phyloP scores from a whole-genome alignment of 495 filamentous ascomycete genomes.

The Paragyromitra xinjiangensis region DNA sequence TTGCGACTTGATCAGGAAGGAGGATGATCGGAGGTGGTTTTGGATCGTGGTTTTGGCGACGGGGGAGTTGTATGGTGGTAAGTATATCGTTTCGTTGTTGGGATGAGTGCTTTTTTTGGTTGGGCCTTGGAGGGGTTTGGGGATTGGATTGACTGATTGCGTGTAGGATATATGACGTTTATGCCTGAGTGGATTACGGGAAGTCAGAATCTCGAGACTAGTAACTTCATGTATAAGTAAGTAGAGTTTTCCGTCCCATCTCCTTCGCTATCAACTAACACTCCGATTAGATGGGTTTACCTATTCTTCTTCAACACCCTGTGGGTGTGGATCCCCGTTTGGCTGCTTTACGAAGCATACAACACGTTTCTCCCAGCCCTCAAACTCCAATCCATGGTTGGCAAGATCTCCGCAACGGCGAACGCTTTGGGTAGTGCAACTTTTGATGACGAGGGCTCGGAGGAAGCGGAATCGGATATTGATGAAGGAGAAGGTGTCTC shows the following conservation, averaged over 20 bases:
- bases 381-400: conserved; percentile 35
- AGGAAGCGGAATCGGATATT: conserved; percentile 1
- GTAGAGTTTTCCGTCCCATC: background rate
- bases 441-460: conserved; percentile 14
- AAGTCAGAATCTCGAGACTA: conserved; percentile 76
- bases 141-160: conserved; percentile 5
- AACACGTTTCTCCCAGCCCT: conserved; percentile 47
- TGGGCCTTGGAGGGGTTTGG: background rate
- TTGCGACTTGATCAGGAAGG: conserved; percentile 70
- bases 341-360: conserved; percentile 74
- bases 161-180: conserved; percentile 87
- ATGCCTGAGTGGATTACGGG: conserved; percentile 90
- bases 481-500: conserved; percentile 30
- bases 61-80: conserved; percentile 90
- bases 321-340: conserved; percentile 84
- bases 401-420: conserved; percentile 26
- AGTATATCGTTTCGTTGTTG: background rate
- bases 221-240: conserved; percentile 81
- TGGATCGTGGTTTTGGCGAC: conserved; percentile 81
- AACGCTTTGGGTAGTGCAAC: conserved; percentile 20
- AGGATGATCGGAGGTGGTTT: conserved; percentile 71
- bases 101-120: background rate
- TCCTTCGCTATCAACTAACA: background rate
- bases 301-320: conserved; percentile 90
- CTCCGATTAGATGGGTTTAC: conserved; percentile 71